Evolutionary conservation across 441 rosid genomes (phyloP), one percentile per base, ranked within the genome.

Genomic region (Adansonia madagascariensis): DNA sequence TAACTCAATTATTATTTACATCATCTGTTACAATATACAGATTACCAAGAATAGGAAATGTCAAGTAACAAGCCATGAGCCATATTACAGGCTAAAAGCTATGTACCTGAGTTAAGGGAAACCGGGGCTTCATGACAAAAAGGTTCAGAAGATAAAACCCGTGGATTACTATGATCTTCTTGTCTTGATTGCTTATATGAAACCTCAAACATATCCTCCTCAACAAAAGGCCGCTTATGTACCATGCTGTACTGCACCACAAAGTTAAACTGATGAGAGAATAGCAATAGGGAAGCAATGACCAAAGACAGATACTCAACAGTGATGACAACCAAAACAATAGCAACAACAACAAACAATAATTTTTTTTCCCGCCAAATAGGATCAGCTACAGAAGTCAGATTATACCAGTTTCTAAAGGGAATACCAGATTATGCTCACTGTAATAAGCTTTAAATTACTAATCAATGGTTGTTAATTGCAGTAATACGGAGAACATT

Each of bases 101-200:
- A 64, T 63, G 85, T 84, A 89, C 89, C 89, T 84, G 80, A 70
- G 80, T 53, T 12, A 31, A 79, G 53, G 14, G 50, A 50, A 57
- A 50, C 22, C 67, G 20, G 64, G 35, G 71, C 64, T 35, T 80
- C 86, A 41, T 72, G 55, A 18, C 78, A 68, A 78, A 76, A 75
- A 56, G 53, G 75, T 67, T 86, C 89, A 24, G 86, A 81, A 78
- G 80, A 84, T 71, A 85, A 82, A 78, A 78, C 77, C 10, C 63
- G 79, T 61, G 47, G 70, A 77, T 81, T 77, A 73, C 68, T 18
- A 76, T 71, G 73, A 22, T 84, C 83, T 18, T 68, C 68, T 74
- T 83, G 88, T 76, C 86, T 82, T 68, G 74, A 80, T 75, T 84
- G 87, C 83, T 87, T 90, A 57, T 76, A 77, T 71, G 87, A 57